Evolutionary conservation across 2,329 filamentous ascomycete genomes (phyloP), one percentile per base, ranked within the genome.

Genomic region (Alternaria sp.): DNA sequence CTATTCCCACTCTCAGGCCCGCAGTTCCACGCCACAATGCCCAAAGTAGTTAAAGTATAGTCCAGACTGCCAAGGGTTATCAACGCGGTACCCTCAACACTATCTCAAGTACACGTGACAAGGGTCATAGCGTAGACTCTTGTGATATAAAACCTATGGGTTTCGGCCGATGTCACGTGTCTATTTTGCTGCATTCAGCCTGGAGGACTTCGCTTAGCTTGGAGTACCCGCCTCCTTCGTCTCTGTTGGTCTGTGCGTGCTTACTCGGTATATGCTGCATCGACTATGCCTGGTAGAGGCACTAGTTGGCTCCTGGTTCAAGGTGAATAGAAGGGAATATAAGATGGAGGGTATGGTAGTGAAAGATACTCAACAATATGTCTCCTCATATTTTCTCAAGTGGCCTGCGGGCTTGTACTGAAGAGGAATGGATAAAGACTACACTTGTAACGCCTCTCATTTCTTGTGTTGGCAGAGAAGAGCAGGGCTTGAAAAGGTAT

Each of bases 401-500:
- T 20, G 20, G 11, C 20, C 11, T 41, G 34, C 8, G 7, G 22
- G 4, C 16, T n/a, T 36, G 36, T 22, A 24, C 24, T 41, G 16
- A 28, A 38, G 36, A 38, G 16, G n/a, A 8, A 38, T 5, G 1
- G n/a, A 18, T 30, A 26, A 30, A 6, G 22, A 39, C 46, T 3
- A 56, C 22, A 2, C 44, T 62, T 3, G 54, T 61, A 28, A 66
- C 65, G 3, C 4, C 26, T 9, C 61, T 66, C 20, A 67, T 65
- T 2, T 49, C 39, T 6, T 69, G 70, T 28, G 38, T 34, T 34
- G 69, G 67, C 1, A 56, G 56, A 36, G 36, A 46, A 6, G 49
- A 58, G 8, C 55, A 68, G 41, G 63, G 61, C 5, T 62, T 76
- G 1, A 56, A 61, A 12, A 71, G 72, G 48, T 78, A 70, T 42